Conservation (phyloP, 306 rosid species). For the Lithocarpus polystachyus region DNA sequence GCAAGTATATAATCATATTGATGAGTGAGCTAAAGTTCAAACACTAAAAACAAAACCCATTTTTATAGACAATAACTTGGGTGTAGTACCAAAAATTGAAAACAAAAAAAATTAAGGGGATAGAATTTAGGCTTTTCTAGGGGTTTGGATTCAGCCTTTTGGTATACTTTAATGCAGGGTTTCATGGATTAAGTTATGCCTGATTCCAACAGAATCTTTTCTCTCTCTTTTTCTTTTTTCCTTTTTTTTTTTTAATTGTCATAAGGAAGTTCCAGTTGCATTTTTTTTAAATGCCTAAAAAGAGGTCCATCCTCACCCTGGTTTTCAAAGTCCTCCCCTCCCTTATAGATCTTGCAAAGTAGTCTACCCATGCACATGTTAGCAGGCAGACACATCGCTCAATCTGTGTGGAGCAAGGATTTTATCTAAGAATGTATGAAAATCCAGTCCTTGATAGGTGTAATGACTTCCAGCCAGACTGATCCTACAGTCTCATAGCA, state of each 20-base stretch:
- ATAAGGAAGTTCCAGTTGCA: background rate
- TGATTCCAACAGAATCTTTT: constrained; percentile 1
- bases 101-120: background rate
- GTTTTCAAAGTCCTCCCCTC: background rate
- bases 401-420: background rate
- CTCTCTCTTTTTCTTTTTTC: background rate
- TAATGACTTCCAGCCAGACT: background rate
- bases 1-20: constrained; percentile 31
- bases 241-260: background rate
- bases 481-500: background rate
- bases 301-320: background rate
- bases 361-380: background rate
- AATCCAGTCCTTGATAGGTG: background rate
- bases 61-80: background rate
- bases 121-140: background rate
- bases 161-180: background rate
- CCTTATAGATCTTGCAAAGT: background rate
- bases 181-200: background rate
- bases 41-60: constrained; percentile 5
- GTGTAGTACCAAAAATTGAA: background rate
- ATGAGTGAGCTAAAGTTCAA: background rate
- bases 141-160: background rate
- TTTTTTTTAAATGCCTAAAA: background rate
- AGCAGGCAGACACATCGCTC: background rate
- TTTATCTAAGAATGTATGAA: no score